These are phyloP conservation scores for Cladosporium cucumerinum DNA, from an alignment of 2,329 filamentous ascomycete species.

Conservation along the genomic window DNA sequence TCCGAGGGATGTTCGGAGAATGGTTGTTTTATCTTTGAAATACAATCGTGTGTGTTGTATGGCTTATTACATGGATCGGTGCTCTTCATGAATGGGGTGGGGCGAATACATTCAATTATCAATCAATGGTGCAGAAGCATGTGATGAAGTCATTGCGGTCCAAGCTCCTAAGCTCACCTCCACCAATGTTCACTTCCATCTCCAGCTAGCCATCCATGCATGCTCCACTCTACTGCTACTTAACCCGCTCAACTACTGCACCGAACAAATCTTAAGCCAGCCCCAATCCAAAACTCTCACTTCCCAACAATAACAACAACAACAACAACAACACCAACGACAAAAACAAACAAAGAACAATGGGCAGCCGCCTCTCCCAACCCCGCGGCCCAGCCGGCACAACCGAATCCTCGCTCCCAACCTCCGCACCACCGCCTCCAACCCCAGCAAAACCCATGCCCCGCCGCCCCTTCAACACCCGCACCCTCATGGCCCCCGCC, in stretches of 20 bases:
- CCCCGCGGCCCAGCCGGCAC: slow-evolving; percentile 42
- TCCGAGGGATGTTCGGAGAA: not conserved
- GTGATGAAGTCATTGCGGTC: slow-evolving; percentile 11
- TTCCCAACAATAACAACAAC: not conserved
- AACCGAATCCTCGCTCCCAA: slow-evolving; percentile 37
- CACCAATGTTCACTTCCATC: slow-evolving; percentile 2
- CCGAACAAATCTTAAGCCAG: too few species aligned
- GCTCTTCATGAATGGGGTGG: not conserved
- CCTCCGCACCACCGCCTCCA: slow-evolving; percentile 30
- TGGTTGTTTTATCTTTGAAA: not conserved
- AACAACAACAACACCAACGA: not conserved
- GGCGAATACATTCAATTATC: not conserved
- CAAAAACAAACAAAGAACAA: slow-evolving; percentile 24
- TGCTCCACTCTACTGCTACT: not conserved
- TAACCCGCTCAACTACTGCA: not conserved
- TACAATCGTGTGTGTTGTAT: not conserved
- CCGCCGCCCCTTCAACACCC: slow-evolving; percentile 31
- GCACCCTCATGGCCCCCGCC: slow-evolving; percentile 56
- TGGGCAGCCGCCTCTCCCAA: slow-evolving; percentile 48
- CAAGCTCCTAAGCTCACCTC: slow-evolving; percentile 6
- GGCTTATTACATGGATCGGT: not conserved
- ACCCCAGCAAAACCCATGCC: slow-evolving; percentile 32
- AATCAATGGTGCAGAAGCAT: not conserved
- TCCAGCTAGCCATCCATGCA: too few species aligned
- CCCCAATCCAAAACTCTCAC: not conserved